Evolutionary conservation across 169 alveolate genomes (phyloP), one percentile per base, ranked within the genome.

Genomic region (Theileria orientalis): DNA sequence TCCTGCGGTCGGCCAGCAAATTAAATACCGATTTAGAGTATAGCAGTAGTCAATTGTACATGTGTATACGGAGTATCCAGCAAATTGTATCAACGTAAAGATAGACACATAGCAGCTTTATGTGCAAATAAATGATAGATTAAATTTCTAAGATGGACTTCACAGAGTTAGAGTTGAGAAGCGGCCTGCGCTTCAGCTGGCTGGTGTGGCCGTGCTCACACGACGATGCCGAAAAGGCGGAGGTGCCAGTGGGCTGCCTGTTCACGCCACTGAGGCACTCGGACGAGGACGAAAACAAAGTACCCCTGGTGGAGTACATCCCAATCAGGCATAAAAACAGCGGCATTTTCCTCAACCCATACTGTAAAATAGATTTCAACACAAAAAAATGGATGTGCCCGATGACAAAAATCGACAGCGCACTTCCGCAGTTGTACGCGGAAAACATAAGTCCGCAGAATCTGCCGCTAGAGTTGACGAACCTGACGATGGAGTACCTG

Each of bases 151-250:
- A 42, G 16, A 80, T 80, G 88, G 88, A 80, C 69, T 80, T 80
- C 67, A 73, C 78, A 30, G 88, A 73, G 33, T 77, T 80, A 42
- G 97, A 94, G 83, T 85, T 87, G 52, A 91, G 86, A 56, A 94
- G 96, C 69, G 99, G 99, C 25, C 90, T 97, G 54, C 93, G 99
- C 56, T 95, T 97, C 90, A 94, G 98, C 63, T 98, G 99, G 99
- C 96, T 96, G 68, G 90, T 95, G 40, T 94, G 99, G 96, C 99
- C 99, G 9, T 91, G 97, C 49, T 95, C 97, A 49, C 94, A 95
- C 59, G 93, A 92, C 23, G 98, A 96, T 71, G 97, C 96, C 29
- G 94, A 96, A 52, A 87, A 97, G 84, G 96, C 96, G 27, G 99
- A 96, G 49, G 94, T 97, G 70, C 99, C 99, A 0, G 76, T 97